These are phyloP conservation scores for Xylariaceae sp. DNA, from an alignment of 2,329 filamentous ascomycete genomes.

Conservation along the genomic window DNA sequence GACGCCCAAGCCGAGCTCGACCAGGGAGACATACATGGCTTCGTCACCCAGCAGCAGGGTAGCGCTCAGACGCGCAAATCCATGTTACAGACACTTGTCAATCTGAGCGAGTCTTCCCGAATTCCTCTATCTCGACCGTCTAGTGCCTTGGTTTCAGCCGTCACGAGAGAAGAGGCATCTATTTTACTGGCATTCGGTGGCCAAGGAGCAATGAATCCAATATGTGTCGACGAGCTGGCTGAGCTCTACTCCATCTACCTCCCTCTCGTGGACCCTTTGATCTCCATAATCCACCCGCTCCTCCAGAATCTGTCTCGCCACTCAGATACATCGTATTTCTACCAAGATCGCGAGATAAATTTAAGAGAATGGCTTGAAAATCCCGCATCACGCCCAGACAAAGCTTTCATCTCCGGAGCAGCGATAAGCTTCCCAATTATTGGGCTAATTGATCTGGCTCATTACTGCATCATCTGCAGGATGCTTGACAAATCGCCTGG, in stretches of 20 bases:
- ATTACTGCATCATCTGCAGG: conserved; percentile 26
- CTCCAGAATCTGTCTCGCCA: conserved; percentile 24
- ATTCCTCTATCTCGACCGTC: too few relatives aligned
- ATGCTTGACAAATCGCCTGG: conserved; percentile 23
- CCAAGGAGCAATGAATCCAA: conserved; percentile 18
- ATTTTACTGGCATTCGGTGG: conserved; percentile 25
- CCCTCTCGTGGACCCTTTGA: conserved; percentile 17
- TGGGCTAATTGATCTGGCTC: conserved; percentile 12
- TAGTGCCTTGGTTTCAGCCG: conserved; percentile 9
- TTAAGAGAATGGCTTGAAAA: conserved; percentile 18
- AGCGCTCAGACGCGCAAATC: too few relatives aligned
- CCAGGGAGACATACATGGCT: too few relatives aligned
- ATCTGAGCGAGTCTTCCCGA: conserved; percentile 9
- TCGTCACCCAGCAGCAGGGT: too few relatives aligned
- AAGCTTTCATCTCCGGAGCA: conserved; percentile 15
- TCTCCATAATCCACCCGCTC: conserved; percentile 2
- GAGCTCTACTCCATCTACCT: conserved; percentile 26
- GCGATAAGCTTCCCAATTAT: conserved; percentile 27
- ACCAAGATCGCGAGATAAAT: conserved; percentile 24
- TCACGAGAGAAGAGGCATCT: conserved; percentile 4
- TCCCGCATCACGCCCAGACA: conserved; percentile 15
- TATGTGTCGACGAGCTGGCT: conserved; percentile 24
- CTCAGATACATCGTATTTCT: conserved; percentile 17
- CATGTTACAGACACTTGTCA: too few relatives aligned
- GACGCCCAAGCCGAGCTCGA: too few relatives aligned